phyloP scores from a whole-genome alignment of 1,139 yeast species.

The Debaryomyces robertsiae region DNA sequence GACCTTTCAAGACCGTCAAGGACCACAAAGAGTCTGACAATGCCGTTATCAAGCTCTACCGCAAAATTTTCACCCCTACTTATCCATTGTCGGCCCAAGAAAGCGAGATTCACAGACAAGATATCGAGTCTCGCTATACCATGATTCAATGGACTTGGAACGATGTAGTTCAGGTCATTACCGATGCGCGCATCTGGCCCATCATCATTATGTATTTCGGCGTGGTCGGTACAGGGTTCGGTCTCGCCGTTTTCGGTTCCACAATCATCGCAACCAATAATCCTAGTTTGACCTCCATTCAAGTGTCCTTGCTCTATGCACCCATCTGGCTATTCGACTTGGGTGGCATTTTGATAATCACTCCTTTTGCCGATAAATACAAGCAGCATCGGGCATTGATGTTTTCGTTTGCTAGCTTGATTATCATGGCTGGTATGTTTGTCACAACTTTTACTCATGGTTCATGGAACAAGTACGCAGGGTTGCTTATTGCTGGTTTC shows the following conservation, averaged over 20 bases:
- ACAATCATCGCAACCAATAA: constrained; percentile 72
- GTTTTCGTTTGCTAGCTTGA: constrained; percentile 60
- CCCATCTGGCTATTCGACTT: constrained; percentile 90
- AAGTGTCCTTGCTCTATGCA: constrained; percentile 75
- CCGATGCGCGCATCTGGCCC: constrained; percentile 78
- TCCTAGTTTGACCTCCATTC: constrained; percentile 64
- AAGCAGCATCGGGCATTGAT: constrained; percentile 59
- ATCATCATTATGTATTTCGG: constrained; percentile 87
- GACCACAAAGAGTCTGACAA: constrained; percentile 15
- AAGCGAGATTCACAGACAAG: constrained; percentile 59
- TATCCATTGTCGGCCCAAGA: constrained; percentile 60
- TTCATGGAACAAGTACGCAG: constrained; percentile 78
- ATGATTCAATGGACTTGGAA: constrained; percentile 58
- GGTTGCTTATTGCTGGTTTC: constrained; percentile 77
- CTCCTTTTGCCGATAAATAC: constrained; percentile 78
- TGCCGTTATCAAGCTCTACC: constrained; percentile 22
- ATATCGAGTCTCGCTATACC: constrained; percentile 51
- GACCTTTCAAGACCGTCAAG: constrained; percentile 39
- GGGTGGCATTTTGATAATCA: constrained; percentile 71
- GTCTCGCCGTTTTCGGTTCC: constrained; percentile 83
- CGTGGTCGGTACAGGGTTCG: constrained; percentile 87
- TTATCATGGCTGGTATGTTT: constrained; percentile 73
- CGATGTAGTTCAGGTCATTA: constrained; percentile 58
- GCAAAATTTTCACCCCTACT: constrained; percentile 35
- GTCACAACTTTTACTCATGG: constrained; percentile 77